Evolutionary conservation across 2,329 filamentous ascomycete species (phyloP).

Genomic region (Alternaria sp.): DNA sequence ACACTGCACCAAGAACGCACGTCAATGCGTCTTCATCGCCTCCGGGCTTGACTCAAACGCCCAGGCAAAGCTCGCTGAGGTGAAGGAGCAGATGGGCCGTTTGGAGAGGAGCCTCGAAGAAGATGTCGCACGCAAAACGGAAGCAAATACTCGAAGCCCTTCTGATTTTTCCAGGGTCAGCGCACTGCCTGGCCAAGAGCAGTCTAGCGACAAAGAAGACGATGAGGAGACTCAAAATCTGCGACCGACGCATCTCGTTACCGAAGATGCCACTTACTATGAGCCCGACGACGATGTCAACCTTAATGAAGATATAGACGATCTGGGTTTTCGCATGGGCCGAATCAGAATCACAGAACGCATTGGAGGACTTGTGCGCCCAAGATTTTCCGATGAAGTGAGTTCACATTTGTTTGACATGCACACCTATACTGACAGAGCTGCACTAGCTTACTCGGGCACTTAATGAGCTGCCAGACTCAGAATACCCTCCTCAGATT

Average conservation of each 20-base stretch:
- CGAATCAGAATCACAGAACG: slow-evolving; percentile 77
- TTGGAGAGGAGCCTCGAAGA: slow-evolving; percentile 74
- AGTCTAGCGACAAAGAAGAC: slow-evolving; percentile 64
- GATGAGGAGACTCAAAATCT: slow-evolving; percentile 65
- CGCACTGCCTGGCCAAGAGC: slow-evolving; percentile 48
- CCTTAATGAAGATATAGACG: slow-evolving; percentile 74
- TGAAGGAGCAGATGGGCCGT: slow-evolving; percentile 80
- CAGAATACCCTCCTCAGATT: slow-evolving; percentile 5
- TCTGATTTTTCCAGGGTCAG: slow-evolving; percentile 7
- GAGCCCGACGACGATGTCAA: slow-evolving; percentile 68
- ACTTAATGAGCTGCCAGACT: slow-evolving; percentile 38
- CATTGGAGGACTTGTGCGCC: slow-evolving; percentile 75
- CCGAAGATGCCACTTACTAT: slow-evolving; percentile 73
- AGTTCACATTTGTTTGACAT: slow-evolving; percentile 21
- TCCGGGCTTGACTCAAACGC: slow-evolving; percentile 73
- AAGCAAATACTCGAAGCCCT: slow-evolving; percentile 13
- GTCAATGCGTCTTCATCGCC: slow-evolving; percentile 69
- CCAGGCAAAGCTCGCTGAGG: slow-evolving; percentile 74
- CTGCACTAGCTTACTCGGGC: slow-evolving; percentile 39
- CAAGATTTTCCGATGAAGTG: slow-evolving; percentile 75
- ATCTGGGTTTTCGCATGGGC: slow-evolving; percentile 75
- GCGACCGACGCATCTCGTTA: slow-evolving; percentile 69
- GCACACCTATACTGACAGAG: slow-evolving; percentile 5
- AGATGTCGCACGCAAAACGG: slow-evolving; percentile 64
- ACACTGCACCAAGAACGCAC: slow-evolving; percentile 66